Evolutionary conservation across 140 eudicot genomes (phyloP).

Genomic region (Flaveria floridana): DNA sequence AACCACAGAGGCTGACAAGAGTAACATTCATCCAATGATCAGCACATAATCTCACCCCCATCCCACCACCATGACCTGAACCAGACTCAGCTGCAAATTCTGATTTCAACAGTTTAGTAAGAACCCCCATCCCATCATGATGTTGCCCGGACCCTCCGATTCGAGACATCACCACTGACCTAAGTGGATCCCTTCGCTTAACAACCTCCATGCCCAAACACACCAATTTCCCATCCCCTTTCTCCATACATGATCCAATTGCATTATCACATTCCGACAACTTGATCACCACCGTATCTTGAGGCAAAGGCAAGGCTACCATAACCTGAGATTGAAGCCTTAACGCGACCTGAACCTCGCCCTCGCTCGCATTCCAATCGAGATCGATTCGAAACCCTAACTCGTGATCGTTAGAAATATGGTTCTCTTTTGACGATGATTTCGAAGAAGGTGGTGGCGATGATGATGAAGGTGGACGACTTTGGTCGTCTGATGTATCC

Average conservation of each 20-base stretch:
- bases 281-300: constrained; percentile 57
- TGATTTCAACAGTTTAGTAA: constrained; percentile 65
- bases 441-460: constrained; percentile 39
- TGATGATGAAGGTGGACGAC: constrained; percentile 34
- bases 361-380: constrained; percentile 73
- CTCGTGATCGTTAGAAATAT: constrained; percentile 29
- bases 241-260: too few relatives aligned
- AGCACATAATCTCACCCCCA: constrained; percentile 36
- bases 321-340: constrained; percentile 76
- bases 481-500: constrained; percentile 45
- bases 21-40: constrained; percentile 87
- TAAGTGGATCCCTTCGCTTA: constrained; percentile 82
- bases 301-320: constrained; percentile 70
- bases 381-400: constrained; percentile 60
- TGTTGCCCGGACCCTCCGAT: constrained; percentile 77
- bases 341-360: constrained; percentile 66
- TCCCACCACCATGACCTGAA: constrained; percentile 37
- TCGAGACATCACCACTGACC: constrained; percentile 59
- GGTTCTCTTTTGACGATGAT: constrained; percentile 36
- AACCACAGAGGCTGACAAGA: constrained; percentile 58
- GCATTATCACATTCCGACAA: constrained; percentile 35
- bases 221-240: constrained; percentile 36
- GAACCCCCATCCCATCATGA: constrained; percentile 87
- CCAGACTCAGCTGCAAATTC: constrained; percentile 44
- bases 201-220: constrained; percentile 75